Base-by-base conservation (phyloP, 129 eudicot species). In the Centella asiatica region DNA sequence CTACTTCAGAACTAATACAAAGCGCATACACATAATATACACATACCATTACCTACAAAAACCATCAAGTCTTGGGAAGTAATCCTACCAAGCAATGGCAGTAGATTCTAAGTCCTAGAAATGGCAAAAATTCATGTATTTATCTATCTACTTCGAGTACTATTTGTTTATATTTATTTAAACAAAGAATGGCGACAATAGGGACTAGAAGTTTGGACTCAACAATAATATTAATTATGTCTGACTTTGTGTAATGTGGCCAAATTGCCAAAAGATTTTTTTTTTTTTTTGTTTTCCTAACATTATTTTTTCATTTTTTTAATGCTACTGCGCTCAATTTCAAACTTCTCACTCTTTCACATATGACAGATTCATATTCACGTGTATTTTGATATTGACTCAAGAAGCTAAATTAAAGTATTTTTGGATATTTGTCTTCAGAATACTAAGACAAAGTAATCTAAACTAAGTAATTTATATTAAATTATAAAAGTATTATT, bases 21-120 rank as follows among this genome's bases (percentile, higher is more conserved):
- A n/a, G n/a, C n/a, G n/a, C n/a, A n/a, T n/a, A n/a, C n/a, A n/a
- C n/a, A n/a, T n/a, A n/a, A n/a, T n/a, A n/a, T n/a, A n/a, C n/a
- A n/a, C n/a, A n/a, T n/a, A n/a, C n/a, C n/a, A n/a, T n/a, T n/a
- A n/a, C n/a, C n/a, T n/a, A n/a, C n/a, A n/a, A n/a, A n/a, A n/a
- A n/a, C n/a, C n/a, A n/a, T n/a, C n/a, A n/a, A n/a, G n/a, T 49
- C 34, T 25, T 52, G 58, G 58, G 26, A 26, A 52, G 34, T 52
- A 52, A 52, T 52, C 57, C 26, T 33, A 52, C 31, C 14, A 33
- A 26, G 57, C 34, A 52, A 52, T 26, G 3, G 33, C 32, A 52
- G 32, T 12, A 33, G 58, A 10, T 52, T 52, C 34, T 52, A 14
- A n/a, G 7, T 52, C 26, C 58, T 14, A 52, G n/a, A 52, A 52